Evolutionary conservation across 495 filamentous ascomycete species (phyloP).

Genomic region (Annulohypoxylon bovei): DNA sequence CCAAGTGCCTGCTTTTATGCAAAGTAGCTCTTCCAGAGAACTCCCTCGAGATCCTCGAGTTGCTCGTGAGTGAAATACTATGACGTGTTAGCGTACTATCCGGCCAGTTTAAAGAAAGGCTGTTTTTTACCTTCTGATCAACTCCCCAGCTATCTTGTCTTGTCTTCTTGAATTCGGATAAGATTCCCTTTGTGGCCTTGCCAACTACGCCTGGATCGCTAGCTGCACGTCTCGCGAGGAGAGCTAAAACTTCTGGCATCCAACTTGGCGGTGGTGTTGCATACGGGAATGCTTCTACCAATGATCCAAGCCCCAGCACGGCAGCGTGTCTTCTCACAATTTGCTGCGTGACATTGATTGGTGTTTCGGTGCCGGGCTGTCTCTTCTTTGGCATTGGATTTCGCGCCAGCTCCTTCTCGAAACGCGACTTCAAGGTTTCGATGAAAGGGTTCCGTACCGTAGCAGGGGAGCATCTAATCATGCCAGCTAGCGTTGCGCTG

Average conservation of each 20-base stretch:
- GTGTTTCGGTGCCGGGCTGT: slow-evolving; percentile 76
- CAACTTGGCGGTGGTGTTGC: slow-evolving; percentile 88
- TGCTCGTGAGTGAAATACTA: slow-evolving; percentile 94
- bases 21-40: slow-evolving; percentile 99
- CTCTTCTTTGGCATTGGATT: slow-evolving; percentile 88
- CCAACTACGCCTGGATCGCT: slow-evolving; percentile 92
- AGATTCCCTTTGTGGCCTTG: slow-evolving; percentile 93
- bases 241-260: slow-evolving; percentile 93
- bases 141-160: slow-evolving; percentile 98
- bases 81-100: slow-evolving; percentile 46
- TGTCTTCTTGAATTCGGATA: slow-evolving; percentile 99
- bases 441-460: slow-evolving; percentile 80
- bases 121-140: slow-evolving; percentile 84
- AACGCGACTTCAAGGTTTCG: slow-evolving; percentile 75
- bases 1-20: slow-evolving; percentile 60
- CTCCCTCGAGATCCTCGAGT: slow-evolving; percentile 93
- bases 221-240: slow-evolving; percentile 83
- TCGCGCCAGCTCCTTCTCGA: slow-evolving; percentile 75
- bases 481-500: slow-evolving; percentile 89
- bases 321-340: slow-evolving; percentile 88
- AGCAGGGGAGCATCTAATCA: slow-evolving; percentile 97
- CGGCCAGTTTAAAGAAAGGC: background rate
- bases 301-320: slow-evolving; percentile 87
- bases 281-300: slow-evolving; percentile 98
- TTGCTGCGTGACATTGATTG: slow-evolving; percentile 78